A percentile compares a stretch with the other conserved stretches of the same genome.
These are phyloP conservation scores for Chalciporus pseudorubinellus DNA, from an alignment of 768 basidiomycete species.

Conservation along the genomic window DNA sequence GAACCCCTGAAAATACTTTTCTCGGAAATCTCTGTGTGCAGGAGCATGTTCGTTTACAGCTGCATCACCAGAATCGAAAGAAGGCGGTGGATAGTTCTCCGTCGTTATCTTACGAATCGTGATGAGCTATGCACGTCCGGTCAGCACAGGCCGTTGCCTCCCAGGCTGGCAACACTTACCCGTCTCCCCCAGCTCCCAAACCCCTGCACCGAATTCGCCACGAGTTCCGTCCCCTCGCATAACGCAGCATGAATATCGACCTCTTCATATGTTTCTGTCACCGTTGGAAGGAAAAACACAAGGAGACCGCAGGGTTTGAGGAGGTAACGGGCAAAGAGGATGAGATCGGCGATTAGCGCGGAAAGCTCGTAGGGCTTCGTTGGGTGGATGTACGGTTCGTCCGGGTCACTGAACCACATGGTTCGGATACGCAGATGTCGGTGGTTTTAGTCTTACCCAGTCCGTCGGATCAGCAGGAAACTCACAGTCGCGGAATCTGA, in stretches of 20 bases:
- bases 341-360: slow-evolving; percentile 75
- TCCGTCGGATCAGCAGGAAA: background rate
- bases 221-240: slow-evolving; percentile 83
- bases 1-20: slow-evolving; percentile 86
- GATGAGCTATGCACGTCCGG: slow-evolving; percentile 61
- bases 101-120: slow-evolving; percentile 76
- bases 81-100: slow-evolving; percentile 47
- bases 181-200: slow-evolving; percentile 95
- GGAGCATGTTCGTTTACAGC: slow-evolving; percentile 50
- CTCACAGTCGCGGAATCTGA: slow-evolving; percentile 45
- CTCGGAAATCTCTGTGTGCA: slow-evolving; percentile 86
- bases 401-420: slow-evolving; percentile 31
- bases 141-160: slow-evolving; percentile 2
- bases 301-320: slow-evolving; percentile 84
- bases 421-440: background rate
- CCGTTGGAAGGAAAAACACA: slow-evolving; percentile 94
- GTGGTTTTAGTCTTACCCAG: background rate
- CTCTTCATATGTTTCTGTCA: slow-evolving; percentile 87
- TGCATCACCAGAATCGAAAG: slow-evolving; percentile 41
- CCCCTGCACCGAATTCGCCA: slow-evolving; percentile 87
- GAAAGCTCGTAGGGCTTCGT: slow-evolving; percentile 92
- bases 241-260: slow-evolving; percentile 78
- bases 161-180: slow-evolving; percentile 44
- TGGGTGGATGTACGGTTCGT: slow-evolving; percentile 81
- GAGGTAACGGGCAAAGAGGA: slow-evolving; percentile 77